Evolutionary conservation across 2,329 filamentous ascomycete genomes (phyloP).

Genomic region (Colletotrichum cuscutae): DNA sequence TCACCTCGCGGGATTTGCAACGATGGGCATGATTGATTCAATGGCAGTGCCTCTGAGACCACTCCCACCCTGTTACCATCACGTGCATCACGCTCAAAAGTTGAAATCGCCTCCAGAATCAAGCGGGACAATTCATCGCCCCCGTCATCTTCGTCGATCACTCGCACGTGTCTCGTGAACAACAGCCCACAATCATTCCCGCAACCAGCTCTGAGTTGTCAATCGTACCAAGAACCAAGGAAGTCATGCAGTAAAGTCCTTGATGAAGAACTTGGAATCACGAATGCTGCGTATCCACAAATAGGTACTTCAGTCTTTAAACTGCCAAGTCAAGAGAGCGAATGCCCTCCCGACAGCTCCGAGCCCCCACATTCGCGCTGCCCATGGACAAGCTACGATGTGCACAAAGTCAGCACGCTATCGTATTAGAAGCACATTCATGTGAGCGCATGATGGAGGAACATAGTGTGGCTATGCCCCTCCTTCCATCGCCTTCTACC

Average conservation of each 20-base stretch:
- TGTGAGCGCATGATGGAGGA: slow-evolving; percentile 5
- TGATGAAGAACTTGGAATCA: not conserved
- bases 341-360: slow-evolving; percentile 8
- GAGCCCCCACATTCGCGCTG: slow-evolving; percentile 4
- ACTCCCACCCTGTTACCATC: not conserved
- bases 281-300: not conserved
- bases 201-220: not conserved
- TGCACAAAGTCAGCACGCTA: not conserved
- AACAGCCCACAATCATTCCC: not conserved
- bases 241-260: not conserved
- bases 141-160: slow-evolving; percentile 2
- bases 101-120: not conserved
- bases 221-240: not conserved
- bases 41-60: not conserved
- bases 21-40: not conserved
- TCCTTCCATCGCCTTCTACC: slow-evolving; percentile 20
- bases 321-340: not conserved
- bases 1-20: not conserved
- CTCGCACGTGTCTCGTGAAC: not conserved
- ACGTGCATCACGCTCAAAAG: slow-evolving; percentile 1
- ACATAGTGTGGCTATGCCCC: slow-evolving; percentile 23
- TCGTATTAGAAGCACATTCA: not conserved
- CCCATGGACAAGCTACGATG: not conserved
- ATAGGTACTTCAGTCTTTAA: not conserved
- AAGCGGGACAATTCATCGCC: slow-evolving; percentile 5